Conservation (phyloP, 2,329 filamentous ascomycete species). For the Aspergillus neotritici region DNA sequence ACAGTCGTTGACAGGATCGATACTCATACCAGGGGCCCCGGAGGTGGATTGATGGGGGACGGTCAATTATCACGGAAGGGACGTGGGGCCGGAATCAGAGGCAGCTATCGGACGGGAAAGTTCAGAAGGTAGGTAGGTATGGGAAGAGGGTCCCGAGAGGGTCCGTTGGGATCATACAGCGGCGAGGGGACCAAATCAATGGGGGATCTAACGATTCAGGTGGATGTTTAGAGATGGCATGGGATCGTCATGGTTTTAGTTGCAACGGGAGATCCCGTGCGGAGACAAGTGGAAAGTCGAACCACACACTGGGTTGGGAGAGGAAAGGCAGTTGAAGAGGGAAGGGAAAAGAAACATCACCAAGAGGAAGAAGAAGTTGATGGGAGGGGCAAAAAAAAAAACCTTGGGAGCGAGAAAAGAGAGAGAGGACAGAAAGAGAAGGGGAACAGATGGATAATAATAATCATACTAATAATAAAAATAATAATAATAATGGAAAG, state of each 20-base stretch:
- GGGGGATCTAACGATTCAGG: no score
- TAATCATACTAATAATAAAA: background rate
- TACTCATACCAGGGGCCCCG: slow-evolving; percentile 18
- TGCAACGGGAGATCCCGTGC: slow-evolving; percentile 1
- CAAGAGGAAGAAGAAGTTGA: background rate
- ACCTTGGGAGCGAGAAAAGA: background rate
- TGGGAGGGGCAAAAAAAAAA: slow-evolving; percentile 3
- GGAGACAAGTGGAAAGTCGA: background rate
- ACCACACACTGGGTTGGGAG: background rate
- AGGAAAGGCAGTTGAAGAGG: background rate
- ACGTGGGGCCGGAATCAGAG: slow-evolving; percentile 1
- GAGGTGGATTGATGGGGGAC: background rate
- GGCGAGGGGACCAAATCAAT: no score
- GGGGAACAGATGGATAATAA: background rate
- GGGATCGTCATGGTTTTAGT: background rate
- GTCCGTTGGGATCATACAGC: no score
- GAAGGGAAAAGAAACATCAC: slow-evolving; percentile 4
- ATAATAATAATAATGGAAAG: background rate
- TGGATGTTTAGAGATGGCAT: background rate
- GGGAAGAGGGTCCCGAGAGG: no score
- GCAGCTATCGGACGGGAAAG: no score
- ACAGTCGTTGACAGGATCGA: slow-evolving; percentile 15
- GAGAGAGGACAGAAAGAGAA: slow-evolving; percentile 3
- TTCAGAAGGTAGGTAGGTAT: no score
- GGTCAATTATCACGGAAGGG: background rate